These are phyloP conservation scores for Durusdinium trenchii DNA, from an alignment of 73 alveolate genomes.

Conservation along the genomic window DNA sequence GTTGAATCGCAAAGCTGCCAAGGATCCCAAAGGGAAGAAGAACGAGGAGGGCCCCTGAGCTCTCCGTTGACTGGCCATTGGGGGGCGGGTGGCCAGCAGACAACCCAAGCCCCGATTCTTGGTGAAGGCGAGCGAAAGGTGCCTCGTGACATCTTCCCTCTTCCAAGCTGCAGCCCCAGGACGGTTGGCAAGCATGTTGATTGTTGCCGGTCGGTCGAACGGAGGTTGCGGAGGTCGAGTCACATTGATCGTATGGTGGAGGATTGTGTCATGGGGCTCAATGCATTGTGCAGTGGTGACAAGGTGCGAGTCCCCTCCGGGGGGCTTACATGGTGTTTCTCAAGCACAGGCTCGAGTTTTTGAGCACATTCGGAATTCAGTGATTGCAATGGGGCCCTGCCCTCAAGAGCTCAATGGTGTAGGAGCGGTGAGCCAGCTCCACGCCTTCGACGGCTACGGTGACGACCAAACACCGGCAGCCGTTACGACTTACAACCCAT, in stretches of 20 bases:
- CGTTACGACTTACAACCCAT: not conserved
- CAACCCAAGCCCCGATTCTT: not conserved
- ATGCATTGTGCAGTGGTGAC: not conserved
- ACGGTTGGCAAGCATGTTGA: not conserved
- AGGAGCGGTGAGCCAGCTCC: constrained; percentile 35
- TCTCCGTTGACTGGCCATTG: not conserved
- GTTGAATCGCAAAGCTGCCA: not conserved
- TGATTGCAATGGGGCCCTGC: not conserved
- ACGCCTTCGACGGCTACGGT: constrained; percentile 29
- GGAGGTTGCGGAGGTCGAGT: not conserved
- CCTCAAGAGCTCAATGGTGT: not conserved
- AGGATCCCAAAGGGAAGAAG: constrained; percentile 1
- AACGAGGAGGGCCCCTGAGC: not conserved
- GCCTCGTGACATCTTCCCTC: constrained; percentile 20
- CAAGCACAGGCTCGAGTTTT: not conserved
- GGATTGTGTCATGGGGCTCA: not conserved
- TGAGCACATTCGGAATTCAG: not conserved
- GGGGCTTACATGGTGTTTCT: not conserved
- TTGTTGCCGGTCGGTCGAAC: not conserved
- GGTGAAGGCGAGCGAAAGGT: not conserved
- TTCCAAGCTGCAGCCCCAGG: not conserved
- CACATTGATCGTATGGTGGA: not conserved
- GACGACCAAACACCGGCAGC: constrained; percentile 2
- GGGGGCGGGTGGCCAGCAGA: not conserved
- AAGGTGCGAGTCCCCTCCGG: not conserved